phyloP scores from a whole-genome alignment of 75 land plant genomes.

The Selaginella moellendorffii region DNA sequence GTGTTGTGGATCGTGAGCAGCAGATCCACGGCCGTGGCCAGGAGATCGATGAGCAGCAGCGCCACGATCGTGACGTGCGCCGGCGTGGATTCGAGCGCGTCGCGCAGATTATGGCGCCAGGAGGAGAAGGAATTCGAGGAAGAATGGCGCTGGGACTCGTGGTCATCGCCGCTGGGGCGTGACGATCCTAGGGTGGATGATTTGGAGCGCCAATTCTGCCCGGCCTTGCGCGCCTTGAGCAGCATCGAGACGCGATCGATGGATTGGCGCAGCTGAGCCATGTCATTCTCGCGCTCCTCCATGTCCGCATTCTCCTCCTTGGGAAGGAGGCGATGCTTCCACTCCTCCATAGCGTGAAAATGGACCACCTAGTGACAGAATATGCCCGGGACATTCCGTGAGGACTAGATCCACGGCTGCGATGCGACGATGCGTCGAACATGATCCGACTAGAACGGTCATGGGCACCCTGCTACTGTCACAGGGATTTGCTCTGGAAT shows the following conservation, averaged over 20 bases:
- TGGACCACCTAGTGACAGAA: too few species aligned
- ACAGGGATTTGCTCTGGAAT: too few species aligned
- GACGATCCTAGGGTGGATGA: too few species aligned
- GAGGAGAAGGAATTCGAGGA: too few species aligned
- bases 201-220: neutral
- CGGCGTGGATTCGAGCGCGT: slow-evolving; percentile 35
- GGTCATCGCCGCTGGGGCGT: too few species aligned
- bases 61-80: slow-evolving; percentile 21
- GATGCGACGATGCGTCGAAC: too few species aligned
- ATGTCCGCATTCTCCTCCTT: neutral
- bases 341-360: neutral
- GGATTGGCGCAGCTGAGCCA: neutral
- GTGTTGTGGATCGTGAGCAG: slow-evolving; percentile 31
- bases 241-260: neutral
- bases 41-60: slow-evolving; percentile 37
- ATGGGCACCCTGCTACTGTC: too few species aligned
- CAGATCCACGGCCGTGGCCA: slow-evolving; percentile 37
- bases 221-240: neutral
- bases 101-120: slow-evolving; percentile 34
- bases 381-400: too few species aligned
- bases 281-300: neutral
- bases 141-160: too few species aligned
- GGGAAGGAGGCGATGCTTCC: too few species aligned
- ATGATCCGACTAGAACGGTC: too few species aligned
- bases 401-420: too few species aligned